Percentiles rank a stretch among this genome's conserved stretches.
Evolutionary conservation across 129 eudicot genomes (phyloP).

Genomic region (Flaveria robusta): DNA sequence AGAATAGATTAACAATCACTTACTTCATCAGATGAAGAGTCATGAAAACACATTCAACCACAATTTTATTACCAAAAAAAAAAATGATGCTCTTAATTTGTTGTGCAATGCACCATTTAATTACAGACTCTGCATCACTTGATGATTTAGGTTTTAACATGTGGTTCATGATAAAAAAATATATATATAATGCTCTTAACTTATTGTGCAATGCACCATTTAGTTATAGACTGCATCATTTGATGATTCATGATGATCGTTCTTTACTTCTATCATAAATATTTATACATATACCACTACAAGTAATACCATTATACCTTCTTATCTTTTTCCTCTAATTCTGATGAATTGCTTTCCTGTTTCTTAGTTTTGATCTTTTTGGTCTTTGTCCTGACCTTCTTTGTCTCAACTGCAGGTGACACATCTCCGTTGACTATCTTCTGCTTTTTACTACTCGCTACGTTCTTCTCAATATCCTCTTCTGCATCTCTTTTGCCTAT

Average conservation of each 20-base stretch:
- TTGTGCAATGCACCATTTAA: not conserved
- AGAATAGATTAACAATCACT: too few species aligned
- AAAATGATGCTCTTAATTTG: not conserved
- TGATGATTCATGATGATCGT: not conserved
- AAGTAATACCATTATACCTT: not conserved
- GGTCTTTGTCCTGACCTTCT: constrained; percentile 25
- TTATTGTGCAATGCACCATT: not conserved
- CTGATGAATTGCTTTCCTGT: constrained; percentile 25
- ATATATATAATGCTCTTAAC: not conserved
- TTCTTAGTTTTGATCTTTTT: constrained; percentile 28
- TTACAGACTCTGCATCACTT: not conserved
- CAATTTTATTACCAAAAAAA: not conserved
- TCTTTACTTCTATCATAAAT: not conserved
- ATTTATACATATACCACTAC: not conserved
- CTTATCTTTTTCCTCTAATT: not conserved
- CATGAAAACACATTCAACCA: not conserved
- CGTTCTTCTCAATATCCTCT: constrained; percentile 35
- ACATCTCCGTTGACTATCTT: constrained; percentile 34
- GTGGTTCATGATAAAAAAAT: not conserved
- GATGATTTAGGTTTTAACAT: not conserved
- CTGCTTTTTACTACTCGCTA: constrained; percentile 38
- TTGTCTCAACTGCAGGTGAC: constrained; percentile 32
- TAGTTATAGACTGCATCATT: not conserved
- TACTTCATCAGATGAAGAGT: too few species aligned
- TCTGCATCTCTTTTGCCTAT: constrained; percentile 43